A percentile compares a stretch with the other conserved stretches of the same genome.
phyloP scores from a whole-genome alignment of 495 filamentous ascomycete species.

The Penicillium nucicola region DNA sequence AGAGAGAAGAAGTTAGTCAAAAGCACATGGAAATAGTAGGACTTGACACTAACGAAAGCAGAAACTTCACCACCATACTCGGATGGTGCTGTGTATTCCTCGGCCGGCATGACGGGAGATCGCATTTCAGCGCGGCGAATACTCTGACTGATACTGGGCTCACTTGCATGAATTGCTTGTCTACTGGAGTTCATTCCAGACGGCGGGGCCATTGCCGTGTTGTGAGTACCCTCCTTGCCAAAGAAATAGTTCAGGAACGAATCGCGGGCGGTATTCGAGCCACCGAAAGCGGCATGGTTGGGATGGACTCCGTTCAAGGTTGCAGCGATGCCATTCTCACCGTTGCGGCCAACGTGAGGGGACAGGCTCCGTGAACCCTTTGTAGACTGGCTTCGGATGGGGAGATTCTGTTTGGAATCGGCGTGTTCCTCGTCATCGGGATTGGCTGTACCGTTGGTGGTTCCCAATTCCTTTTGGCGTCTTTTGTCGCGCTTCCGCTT shows the following conservation, averaged over 20 bases:
- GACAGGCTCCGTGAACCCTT: conserved; percentile 76
- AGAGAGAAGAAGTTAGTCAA: conserved; percentile 4
- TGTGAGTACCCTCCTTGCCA: conserved; percentile 74
- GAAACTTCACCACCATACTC: conserved; percentile 50
- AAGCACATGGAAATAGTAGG: not conserved
- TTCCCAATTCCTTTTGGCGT: conserved; percentile 73
- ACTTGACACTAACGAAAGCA: conserved; percentile 53
- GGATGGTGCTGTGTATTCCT: conserved; percentile 37
- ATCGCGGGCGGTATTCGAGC: conserved; percentile 60
- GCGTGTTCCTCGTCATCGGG: conserved; percentile 64
- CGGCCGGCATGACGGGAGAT: conserved; percentile 34
- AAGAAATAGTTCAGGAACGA: conserved; percentile 99
- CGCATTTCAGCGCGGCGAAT: conserved; percentile 69
- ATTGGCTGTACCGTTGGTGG: conserved; percentile 69
- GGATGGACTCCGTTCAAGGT: conserved; percentile 66
- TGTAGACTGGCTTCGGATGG: conserved; percentile 55
- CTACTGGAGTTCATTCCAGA: conserved; percentile 45
- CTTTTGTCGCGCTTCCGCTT: conserved; percentile 78
- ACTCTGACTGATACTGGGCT: conserved; percentile 80
- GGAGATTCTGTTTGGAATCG: conserved; percentile 49
- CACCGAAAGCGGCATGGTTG: conserved; percentile 59
- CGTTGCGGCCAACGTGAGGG: conserved; percentile 65
- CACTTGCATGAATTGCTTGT: conserved; percentile 68
- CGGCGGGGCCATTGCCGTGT: conserved; percentile 28
- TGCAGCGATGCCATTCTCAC: conserved; percentile 58